A percentile compares a stretch with the other conserved stretches of the same genome.
Evolutionary conservation across 306 rosid species (phyloP).

Genomic region (Aeschynomene evenia): DNA sequence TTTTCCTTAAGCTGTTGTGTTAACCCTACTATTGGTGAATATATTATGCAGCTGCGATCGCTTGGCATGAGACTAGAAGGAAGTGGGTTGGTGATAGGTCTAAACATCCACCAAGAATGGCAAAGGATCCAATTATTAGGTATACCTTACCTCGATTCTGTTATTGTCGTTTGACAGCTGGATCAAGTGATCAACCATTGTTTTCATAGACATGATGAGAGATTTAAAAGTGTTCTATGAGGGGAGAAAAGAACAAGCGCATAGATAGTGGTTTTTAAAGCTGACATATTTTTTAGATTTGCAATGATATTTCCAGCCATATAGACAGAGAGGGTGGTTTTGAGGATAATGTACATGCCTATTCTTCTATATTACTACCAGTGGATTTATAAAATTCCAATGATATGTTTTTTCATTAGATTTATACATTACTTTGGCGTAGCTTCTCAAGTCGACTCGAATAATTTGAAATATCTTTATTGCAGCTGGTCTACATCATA

Average conservation of each 20-base stretch:
- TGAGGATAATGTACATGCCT: not conserved
- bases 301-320: not conserved
- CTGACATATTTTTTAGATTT: constrained; percentile 19
- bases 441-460: not conserved
- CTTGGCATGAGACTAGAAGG: constrained; percentile 85
- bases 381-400: not conserved
- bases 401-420: not conserved
- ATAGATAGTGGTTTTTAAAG: not conserved
- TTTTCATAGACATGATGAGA: constrained; percentile 1
- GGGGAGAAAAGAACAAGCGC: not conserved
- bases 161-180: not conserved
- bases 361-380: not conserved
- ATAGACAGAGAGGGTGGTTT: not conserved
- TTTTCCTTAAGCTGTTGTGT: not conserved
- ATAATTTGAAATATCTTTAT: constrained; percentile 24
- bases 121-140: constrained; percentile 86
- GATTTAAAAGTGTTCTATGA: constrained; percentile 1
- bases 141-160: constrained; percentile 14
- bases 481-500: constrained; percentile 96
- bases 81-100: constrained; percentile 82
- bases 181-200: constrained; percentile 11
- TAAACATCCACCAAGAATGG: constrained; percentile 49
- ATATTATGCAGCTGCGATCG: constrained; percentile 60
- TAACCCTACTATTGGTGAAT: constrained; percentile 27
- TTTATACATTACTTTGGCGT: constrained; percentile 12